A percentile compares a stretch with the other conserved stretches of the same genome.
Conservation (phyloP, 805 yeast species). For the Suhomyces sp. region DNA sequence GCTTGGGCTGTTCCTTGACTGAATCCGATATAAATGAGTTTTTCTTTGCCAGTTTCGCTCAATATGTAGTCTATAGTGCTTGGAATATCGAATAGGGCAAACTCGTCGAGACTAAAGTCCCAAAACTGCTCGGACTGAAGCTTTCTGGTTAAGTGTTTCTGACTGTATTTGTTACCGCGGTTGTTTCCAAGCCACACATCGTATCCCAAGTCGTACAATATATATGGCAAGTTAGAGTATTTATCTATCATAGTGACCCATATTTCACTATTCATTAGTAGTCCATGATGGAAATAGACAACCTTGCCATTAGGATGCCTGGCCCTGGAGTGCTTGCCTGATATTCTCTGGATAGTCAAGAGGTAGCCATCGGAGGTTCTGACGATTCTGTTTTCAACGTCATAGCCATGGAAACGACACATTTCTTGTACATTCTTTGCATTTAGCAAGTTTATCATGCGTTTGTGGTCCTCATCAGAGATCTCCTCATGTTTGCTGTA, state of each 20-base stretch:
- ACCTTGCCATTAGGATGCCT: constrained; percentile 36
- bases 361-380: constrained; percentile 74
- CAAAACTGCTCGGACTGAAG: constrained; percentile 57
- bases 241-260: constrained; percentile 55
- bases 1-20: constrained; percentile 95
- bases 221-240: constrained; percentile 59
- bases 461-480: constrained; percentile 21
- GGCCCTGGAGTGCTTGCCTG: constrained; percentile 22
- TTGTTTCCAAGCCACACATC: constrained; percentile 96
- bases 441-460: constrained; percentile 39
- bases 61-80: constrained; percentile 74
- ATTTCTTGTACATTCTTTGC: constrained; percentile 61
- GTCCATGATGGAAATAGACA: constrained; percentile 87
- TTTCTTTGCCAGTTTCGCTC: constrained; percentile 35
- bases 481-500: constrained; percentile 21
- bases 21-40: constrained; percentile 77
- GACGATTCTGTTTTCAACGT: constrained; percentile 72
- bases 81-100: constrained; percentile 89
- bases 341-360: constrained; percentile 69
- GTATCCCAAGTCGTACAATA: constrained; percentile 74
- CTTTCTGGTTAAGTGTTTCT: constrained; percentile 56
- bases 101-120: constrained; percentile 90
- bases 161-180: constrained; percentile 89
- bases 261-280: constrained; percentile 80
- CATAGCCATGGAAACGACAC: constrained; percentile 66